Base-by-base conservation (phyloP, 352 stramenopile genomes). In the Blastocystis sp. region DNA sequence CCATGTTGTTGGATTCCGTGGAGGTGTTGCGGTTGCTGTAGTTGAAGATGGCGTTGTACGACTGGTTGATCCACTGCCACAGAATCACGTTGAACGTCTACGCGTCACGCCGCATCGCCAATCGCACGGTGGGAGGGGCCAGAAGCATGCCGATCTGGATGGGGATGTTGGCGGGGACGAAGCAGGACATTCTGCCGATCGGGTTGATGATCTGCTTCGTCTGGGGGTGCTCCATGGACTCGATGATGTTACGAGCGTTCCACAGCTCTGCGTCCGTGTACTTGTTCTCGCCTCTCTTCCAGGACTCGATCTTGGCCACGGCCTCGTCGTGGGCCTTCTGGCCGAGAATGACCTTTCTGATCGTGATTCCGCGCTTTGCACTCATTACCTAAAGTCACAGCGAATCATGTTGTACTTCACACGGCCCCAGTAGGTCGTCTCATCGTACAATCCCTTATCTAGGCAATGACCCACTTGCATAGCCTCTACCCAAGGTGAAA, bases 141-240 rank as follows among this genome's bases (percentile, higher is more conserved):
- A 86, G 34, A 45, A 89, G 53, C 88, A 89, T 89, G 21, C 88
- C 90, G n/a, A 76, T 80, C 40, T 89, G 88, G 88, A 95, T 94
- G 90, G 93, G 89, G 92, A 96, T 95, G 90, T 96, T 95, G 45
- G 92, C 92, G 0, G 93, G 93, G 86, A 95, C 92, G 82, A 95
- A 93, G 88, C 93, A 94, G 41, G 91, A 91, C 92, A 96, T 96
- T 69, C 93, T 91, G 62, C 93, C 93, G 2, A 93, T 89, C 23
- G 94, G 89, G 78, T 94, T 93, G 89, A 96, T 94, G 89, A 94
- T 94, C 90, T 96, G 92, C 71, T 93, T 92, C 23, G 93, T 96
- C 89, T 96, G 93, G 28, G 93, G 93, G 89, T 96, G 93, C 86
- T 95, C 62, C 56, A 89, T 79, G 2, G 69, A 53, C 34, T 89